These are phyloP conservation scores for Smithsoniella earleae DNA, from an alignment of 163 green algal genomes.

Conservation along the genomic window DNA sequence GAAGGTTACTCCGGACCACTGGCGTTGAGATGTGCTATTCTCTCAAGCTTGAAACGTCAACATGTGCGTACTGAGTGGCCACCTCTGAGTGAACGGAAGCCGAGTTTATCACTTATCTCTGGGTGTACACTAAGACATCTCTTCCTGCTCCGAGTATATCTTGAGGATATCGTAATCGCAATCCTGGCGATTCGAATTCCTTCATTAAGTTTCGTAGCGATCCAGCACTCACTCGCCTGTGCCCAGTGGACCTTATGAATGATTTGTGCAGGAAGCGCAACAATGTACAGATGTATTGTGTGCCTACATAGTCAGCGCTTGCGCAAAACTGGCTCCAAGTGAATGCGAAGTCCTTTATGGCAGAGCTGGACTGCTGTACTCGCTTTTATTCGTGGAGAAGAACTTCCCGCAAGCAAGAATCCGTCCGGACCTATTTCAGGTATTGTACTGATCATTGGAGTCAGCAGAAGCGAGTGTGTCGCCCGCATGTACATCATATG, in stretches of 20 bases:
- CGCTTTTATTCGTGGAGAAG: slow-evolving; percentile 11
- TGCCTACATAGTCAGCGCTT: slow-evolving; percentile 12
- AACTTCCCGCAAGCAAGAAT: not conserved
- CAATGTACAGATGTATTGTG: not conserved
- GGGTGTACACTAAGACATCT: no score
- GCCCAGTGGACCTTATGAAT: no score
- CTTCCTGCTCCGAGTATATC: no score
- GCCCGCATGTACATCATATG: not conserved
- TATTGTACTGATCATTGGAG: not conserved
- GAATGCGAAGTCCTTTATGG: slow-evolving; percentile 28
- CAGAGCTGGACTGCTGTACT: slow-evolving; percentile 10
- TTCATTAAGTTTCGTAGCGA: no score
- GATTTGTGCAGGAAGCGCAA: slow-evolving; percentile 29
- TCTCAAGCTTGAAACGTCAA: not conserved
- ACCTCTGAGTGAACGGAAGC: no score
- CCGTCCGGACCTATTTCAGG: slow-evolving; percentile 8
- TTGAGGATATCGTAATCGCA: no score
- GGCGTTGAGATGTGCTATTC: slow-evolving; percentile 17
- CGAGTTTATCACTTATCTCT: no score
- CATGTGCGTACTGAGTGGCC: no score
- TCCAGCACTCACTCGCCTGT: no score
- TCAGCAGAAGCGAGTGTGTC: not conserved
- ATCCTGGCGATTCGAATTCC: no score
- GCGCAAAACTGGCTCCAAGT: not conserved
- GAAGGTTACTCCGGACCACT: slow-evolving; percentile 16